phyloP scores from a whole-genome alignment of 1,284 basidiomycete species.

The Coniferiporia weirii region DNA sequence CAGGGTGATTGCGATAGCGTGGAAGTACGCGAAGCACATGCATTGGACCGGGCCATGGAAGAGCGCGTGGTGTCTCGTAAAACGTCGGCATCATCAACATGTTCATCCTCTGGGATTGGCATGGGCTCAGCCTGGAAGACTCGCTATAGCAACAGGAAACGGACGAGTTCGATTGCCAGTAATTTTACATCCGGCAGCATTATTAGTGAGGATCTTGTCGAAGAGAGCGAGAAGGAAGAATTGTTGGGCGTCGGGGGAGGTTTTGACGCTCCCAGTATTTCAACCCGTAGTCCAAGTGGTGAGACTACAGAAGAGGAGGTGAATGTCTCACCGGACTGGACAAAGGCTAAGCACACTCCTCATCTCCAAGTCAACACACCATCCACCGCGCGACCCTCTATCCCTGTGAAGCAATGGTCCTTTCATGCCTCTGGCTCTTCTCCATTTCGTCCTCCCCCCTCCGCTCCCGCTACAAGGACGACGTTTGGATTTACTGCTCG shows the following conservation, averaged over 20 bases:
- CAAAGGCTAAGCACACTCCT: constrained; percentile 26
- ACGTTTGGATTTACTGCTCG: constrained; percentile 46
- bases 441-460: constrained; percentile 27
- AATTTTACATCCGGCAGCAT: constrained; percentile 60
- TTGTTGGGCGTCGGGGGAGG: constrained; percentile 62
- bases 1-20: constrained; percentile 47
- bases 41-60: constrained; percentile 79
- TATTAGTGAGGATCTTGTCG: constrained; percentile 72
- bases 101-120: constrained; percentile 55
- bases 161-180: constrained; percentile 67
- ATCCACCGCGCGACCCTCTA: constrained; percentile 26
- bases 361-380: constrained; percentile 19
- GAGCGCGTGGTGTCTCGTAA: constrained; percentile 70
- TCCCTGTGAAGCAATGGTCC: constrained; percentile 5
- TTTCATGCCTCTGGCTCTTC: not conserved
- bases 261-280: constrained; percentile 44
- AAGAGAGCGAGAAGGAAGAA: constrained; percentile 72
- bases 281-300: constrained; percentile 34
- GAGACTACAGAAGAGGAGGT: constrained; percentile 27
- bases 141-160: constrained; percentile 58
- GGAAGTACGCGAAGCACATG: constrained; percentile 65
- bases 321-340: constrained; percentile 42
- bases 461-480: constrained; percentile 36
- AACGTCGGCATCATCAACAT: constrained; percentile 57
- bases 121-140: constrained; percentile 63